Percentiles rank a stretch among this genome's conserved stretches.
phyloP scores from a whole-genome alignment of 1,284 basidiomycete species.

The Cryptococcus sp. region DNA sequence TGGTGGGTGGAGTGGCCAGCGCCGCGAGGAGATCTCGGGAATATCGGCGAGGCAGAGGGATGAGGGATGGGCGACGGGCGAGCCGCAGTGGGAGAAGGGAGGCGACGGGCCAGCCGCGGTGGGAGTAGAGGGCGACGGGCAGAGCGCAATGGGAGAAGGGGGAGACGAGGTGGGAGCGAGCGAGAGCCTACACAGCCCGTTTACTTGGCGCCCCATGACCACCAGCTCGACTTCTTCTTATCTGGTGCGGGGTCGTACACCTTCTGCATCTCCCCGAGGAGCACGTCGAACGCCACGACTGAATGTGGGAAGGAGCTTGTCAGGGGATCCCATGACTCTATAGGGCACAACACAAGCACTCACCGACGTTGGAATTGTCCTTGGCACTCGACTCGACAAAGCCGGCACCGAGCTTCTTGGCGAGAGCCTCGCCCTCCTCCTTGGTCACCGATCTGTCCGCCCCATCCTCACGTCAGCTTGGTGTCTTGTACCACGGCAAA shows the following conservation, averaged over 20 bases:
- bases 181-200: neutral
- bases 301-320: no score
- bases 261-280: constrained; percentile 70
- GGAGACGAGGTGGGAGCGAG: neutral
- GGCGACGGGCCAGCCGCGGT: no score
- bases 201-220: constrained; percentile 26
- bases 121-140: no score
- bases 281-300: constrained; percentile 86
- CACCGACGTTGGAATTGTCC: constrained; percentile 82
- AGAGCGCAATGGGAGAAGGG: neutral
- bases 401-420: constrained; percentile 66
- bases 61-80: neutral
- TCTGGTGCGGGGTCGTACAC: constrained; percentile 48
- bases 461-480: constrained; percentile 37
- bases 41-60: no score
- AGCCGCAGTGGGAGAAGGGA: neutral
- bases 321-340: no score
- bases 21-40: no score
- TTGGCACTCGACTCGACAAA: constrained; percentile 89
- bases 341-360: constrained; percentile 50
- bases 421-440: constrained; percentile 72
- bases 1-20: no score
- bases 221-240: constrained; percentile 48
- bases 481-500: no score
- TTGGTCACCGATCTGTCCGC: constrained; percentile 67